phyloP scores from a whole-genome alignment of 208 protist genomes.

The Wallacemonas sp. region DNA sequence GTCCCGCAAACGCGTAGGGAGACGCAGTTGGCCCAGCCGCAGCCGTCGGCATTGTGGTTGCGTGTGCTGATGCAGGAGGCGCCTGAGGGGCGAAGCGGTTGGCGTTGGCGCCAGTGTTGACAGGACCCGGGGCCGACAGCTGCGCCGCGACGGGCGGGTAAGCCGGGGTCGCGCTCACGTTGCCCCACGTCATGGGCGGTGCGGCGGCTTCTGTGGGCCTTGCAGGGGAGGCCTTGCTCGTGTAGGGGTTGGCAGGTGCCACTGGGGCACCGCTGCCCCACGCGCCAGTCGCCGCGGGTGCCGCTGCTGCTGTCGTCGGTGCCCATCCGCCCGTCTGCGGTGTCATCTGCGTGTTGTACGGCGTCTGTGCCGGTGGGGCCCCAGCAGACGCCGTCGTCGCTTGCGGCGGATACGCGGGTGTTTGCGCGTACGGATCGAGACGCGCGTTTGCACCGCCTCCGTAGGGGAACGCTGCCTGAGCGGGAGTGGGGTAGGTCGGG shows the following conservation, averaged over 20 bases:
- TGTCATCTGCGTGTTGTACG: no score
- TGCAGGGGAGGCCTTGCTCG: background rate
- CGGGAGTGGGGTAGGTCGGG: no score
- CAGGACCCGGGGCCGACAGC: no score
- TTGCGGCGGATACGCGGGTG: background rate
- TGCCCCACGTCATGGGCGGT: background rate
- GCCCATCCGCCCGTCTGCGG: no score
- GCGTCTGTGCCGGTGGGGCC: background rate
- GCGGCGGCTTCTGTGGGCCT: background rate
- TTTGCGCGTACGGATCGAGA: background rate
- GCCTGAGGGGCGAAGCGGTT: no score
- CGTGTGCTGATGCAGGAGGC: no score
- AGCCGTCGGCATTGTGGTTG: no score
- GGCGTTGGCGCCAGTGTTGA: no score
- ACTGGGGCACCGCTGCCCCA: background rate
- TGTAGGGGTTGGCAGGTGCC: background rate
- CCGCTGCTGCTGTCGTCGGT: background rate
- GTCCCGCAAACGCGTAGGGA: no score
- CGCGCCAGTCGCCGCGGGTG: background rate
- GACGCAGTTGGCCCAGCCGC: no score
- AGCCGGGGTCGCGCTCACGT: background rate
- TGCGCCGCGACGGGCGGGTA: slow-evolving; percentile 7
- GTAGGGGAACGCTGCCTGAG: background rate
- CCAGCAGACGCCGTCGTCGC: background rate
- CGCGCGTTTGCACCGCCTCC: background rate